Conservation (phyloP, 495 filamentous ascomycete species). For the Talaromyces stipitatus region DNA sequence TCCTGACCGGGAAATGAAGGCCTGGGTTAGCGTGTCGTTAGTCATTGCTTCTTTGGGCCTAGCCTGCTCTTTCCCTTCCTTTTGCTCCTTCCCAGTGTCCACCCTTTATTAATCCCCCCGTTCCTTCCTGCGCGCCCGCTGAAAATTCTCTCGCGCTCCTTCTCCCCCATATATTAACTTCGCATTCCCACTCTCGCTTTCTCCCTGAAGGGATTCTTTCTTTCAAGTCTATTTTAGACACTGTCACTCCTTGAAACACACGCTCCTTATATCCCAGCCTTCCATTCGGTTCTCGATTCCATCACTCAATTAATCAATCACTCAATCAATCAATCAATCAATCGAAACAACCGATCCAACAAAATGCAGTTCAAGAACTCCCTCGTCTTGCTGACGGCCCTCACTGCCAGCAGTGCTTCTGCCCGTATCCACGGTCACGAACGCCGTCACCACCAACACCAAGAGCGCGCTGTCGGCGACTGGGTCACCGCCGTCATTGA, state of each 20-base stretch:
- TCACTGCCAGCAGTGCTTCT: conserved; percentile 34
- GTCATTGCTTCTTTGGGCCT: neutral
- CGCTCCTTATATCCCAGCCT: conserved; percentile 8
- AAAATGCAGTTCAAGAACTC: conserved; percentile 39
- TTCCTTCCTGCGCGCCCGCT: neutral
- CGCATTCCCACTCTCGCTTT: neutral
- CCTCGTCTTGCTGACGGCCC: conserved; percentile 27
- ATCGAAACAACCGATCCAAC: neutral
- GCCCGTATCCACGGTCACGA: conserved; percentile 41
- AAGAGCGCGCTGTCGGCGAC: conserved; percentile 36
- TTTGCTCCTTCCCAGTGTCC: neutral
- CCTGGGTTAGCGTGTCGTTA: neutral
- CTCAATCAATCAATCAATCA: too few species aligned
- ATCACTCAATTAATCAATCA: too few species aligned
- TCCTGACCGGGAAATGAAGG: conserved; percentile 4
- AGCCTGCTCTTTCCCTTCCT: conserved; percentile 1
- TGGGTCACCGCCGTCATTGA: conserved; percentile 55
- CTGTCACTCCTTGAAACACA: conserved; percentile 7
- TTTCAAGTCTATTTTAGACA: conserved; percentile 1
- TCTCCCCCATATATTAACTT: conserved; percentile 6
- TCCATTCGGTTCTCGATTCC: neutral
- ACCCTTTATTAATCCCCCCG: conserved; percentile 9
- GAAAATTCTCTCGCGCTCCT: conserved; percentile 13
- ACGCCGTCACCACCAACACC: conserved; percentile 35
- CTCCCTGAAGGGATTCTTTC: conserved; percentile 1